Percentiles rank a stretch among this genome's conserved stretches.
phyloP scores from a whole-genome alignment of 164 flowering plant species.

The Cinnamomum micranthum region DNA sequence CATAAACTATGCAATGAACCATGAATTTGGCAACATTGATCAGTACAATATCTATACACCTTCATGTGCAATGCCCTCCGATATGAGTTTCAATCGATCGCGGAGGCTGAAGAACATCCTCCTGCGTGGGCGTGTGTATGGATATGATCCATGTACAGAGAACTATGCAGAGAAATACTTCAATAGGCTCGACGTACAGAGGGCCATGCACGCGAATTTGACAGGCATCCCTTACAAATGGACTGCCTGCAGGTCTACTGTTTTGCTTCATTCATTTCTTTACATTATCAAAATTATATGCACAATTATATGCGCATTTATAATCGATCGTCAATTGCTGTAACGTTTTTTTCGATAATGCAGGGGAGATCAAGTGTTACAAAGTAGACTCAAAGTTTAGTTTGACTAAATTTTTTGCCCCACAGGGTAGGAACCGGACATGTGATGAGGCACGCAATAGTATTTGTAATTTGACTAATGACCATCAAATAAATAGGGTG shows the following conservation, averaged over 20 bases:
- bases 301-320: too few species aligned
- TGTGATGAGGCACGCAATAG: too few species aligned
- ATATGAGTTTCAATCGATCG: constrained; percentile 19
- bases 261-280: neutral
- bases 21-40: constrained; percentile 80
- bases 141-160: constrained; percentile 56
- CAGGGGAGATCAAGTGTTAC: too few species aligned
- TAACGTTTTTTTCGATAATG: too few species aligned
- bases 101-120: constrained; percentile 50
- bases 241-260: constrained; percentile 44
- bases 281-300: too few species aligned
- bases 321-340: too few species aligned
- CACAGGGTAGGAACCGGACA: too few species aligned
- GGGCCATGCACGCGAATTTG: constrained; percentile 54
- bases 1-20: constrained; percentile 46
- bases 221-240: constrained; percentile 45
- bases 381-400: too few species aligned
- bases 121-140: constrained; percentile 36
- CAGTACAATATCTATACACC: constrained; percentile 86
- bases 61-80: constrained; percentile 27
- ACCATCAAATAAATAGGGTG: too few species aligned
- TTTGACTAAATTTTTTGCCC: too few species aligned
- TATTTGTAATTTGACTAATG: too few species aligned
- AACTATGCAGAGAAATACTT: constrained; percentile 32
- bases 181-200: constrained; percentile 53